A percentile compares a stretch with the other conserved stretches of the same genome.
These are phyloP conservation scores for Neofusicoccum cordaticola DNA, from an alignment of 2,329 filamentous ascomycete genomes.

Conservation along the genomic window DNA sequence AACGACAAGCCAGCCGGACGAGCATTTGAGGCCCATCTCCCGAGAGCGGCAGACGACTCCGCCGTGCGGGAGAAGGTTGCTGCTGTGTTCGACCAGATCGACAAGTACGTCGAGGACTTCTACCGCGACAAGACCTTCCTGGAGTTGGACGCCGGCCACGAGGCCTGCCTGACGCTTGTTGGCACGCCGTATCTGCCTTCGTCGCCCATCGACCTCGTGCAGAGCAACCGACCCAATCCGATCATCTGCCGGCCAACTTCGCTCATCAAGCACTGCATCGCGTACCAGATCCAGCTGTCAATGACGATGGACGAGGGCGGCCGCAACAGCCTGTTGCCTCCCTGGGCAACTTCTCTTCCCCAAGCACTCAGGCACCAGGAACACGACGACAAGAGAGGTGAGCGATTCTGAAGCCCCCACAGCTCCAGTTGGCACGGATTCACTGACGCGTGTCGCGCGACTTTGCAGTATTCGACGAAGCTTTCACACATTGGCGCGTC, in stretches of 20 bases:
- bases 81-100: conserved; percentile 27
- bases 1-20: neutral
- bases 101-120: conserved; percentile 30
- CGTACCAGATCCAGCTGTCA: neutral
- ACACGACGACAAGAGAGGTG: neutral
- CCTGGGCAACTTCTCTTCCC: neutral
- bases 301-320: conserved; percentile 14
- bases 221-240: conserved; percentile 6
- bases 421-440: no score
- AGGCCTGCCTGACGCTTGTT: conserved; percentile 6
- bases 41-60: conserved; percentile 25
- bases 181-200: conserved; percentile 7
- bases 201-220: neutral
- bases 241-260: neutral
- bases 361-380: neutral
- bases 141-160: conserved; percentile 1
- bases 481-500: conserved; percentile 11
- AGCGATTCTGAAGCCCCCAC: neutral
- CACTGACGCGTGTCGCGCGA: no score
- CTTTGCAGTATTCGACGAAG: neutral
- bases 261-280: conserved; percentile 5
- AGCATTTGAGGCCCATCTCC: conserved; percentile 19
- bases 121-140: conserved; percentile 27
- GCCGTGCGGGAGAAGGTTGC: conserved; percentile 25
- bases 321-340: neutral